Percentiles rank a stretch among this genome's conserved stretches.
Evolutionary conservation across 2,329 filamentous ascomycete species (phyloP).

Genomic region (Acrodontium crateriforme): DNA sequence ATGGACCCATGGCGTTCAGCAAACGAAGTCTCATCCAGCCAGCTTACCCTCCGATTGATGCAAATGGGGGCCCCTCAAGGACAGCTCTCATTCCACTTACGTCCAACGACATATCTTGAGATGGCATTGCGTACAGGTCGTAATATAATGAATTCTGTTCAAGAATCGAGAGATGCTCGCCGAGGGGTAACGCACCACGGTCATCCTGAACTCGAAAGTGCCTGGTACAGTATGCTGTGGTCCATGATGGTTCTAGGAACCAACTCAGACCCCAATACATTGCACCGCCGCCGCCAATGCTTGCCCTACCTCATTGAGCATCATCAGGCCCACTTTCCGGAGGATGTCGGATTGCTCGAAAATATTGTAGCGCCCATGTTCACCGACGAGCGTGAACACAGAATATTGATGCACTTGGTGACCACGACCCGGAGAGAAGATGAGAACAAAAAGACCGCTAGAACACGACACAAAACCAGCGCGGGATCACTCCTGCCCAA

Average conservation of each 20-base stretch:
- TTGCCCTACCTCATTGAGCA: conserved; percentile 52
- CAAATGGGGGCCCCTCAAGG: conserved; percentile 29
- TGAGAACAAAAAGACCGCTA: conserved; percentile 38
- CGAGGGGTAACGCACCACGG: conserved; percentile 15
- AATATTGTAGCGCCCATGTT: conserved; percentile 53
- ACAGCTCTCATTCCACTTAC: conserved; percentile 41
- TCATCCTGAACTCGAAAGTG: conserved; percentile 39
- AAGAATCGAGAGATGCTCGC: conserved; percentile 29
- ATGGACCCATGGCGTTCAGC: conserved; percentile 67
- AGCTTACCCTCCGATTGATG: conserved; percentile 45
- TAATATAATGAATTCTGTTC: conserved; percentile 66
- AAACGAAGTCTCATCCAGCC: conserved; percentile 47
- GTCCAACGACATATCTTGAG: conserved; percentile 48
- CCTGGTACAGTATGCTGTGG: conserved; percentile 64
- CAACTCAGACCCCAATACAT: conserved; percentile 9
- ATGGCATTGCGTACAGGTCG: conserved; percentile 63
- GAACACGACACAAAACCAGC: too few species aligned
- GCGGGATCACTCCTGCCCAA: too few species aligned
- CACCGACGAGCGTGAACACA: conserved; percentile 35
- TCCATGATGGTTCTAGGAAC: conserved; percentile 37
- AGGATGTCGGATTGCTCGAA: conserved; percentile 59
- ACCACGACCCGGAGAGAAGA: conserved; percentile 44
- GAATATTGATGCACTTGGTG: conserved; percentile 39
- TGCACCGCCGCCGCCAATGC: conserved; percentile 37
- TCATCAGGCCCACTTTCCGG: conserved; percentile 51